Base-by-base conservation (phyloP, 108 stramenopile genomes). In the Conticribra guillardii region DNA sequence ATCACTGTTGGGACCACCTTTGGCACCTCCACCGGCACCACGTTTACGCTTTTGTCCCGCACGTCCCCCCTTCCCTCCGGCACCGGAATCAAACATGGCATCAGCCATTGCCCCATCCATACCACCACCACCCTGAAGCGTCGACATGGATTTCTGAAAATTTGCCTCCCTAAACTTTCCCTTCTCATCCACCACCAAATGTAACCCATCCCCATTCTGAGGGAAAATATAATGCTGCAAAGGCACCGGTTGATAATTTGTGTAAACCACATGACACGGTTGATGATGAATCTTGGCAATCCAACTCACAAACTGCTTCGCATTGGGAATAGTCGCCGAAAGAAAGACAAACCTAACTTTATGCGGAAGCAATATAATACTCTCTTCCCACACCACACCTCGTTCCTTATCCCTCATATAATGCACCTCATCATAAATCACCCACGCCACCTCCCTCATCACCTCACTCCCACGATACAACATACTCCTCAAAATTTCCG, bases 251-350 rank as follows among this genome's bases (percentile, higher is more conserved):
- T 98, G 92, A 84, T 99, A 99, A 73, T 99, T 95, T 23, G 99
- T 99, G 80, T 98, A 98, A 0, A 99, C 96, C 24, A 99, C 99
- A 81, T 99, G 99, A 84, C 96, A 97, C 2, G 99, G 97, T 74
- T 99, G 97, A 71, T 96, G 97, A 81, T 99, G 97, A 51, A 95
- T 96, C 76, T 87, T 87, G 41, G 90, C 90, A 56, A 94, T 93
- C 92, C 95, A 93, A 53, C 91, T 86, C 2, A 90, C 96, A 73
- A 98, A 98, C 76, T 99, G 91, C 27, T 64, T 61, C 5, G 97
- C 85, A 85, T 99, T 99, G 18, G 98, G 98, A 66, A 98, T 99
- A 8, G 99, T 99, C 14, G 99, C 99, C 5, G 86, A 88, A 50
- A 99, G 73, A 79, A 99, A 99, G 27, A 99, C 98, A 73, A 98